phyloP scores from a whole-genome alignment of 257 asterid genomes.

The Ballota nigra region DNA sequence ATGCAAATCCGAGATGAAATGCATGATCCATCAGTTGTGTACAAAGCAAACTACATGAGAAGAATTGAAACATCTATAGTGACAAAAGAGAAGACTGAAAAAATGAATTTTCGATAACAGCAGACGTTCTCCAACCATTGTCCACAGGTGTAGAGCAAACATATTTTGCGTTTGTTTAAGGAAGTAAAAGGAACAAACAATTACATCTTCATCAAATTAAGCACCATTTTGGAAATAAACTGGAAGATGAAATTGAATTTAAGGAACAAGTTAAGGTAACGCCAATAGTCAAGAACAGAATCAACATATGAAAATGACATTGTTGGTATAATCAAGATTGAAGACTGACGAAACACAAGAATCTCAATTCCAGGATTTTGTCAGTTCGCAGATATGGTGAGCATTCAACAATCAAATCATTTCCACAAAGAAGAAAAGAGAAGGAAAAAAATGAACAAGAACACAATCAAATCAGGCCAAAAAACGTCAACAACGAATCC shows the following conservation, averaged over 20 bases:
- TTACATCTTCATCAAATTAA: neutral
- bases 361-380: neutral
- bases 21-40: neutral
- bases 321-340: neutral
- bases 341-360: neutral
- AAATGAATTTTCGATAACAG: neutral
- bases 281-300: neutral
- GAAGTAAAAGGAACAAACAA: no score
- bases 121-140: no score
- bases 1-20: neutral
- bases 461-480: neutral
- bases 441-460: neutral
- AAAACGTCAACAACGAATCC: neutral
- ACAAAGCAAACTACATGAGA: neutral
- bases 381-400: neutral
- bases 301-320: neutral
- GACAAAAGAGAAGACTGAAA: neutral
- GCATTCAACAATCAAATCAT: neutral
- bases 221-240: neutral
- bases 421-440: neutral
- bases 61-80: neutral
- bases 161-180: neutral
- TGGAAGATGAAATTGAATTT: neutral
- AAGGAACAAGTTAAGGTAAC: neutral
- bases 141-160: neutral